Conservation (phyloP, 306 rosid species). For the Vigna unguiculata region DNA sequence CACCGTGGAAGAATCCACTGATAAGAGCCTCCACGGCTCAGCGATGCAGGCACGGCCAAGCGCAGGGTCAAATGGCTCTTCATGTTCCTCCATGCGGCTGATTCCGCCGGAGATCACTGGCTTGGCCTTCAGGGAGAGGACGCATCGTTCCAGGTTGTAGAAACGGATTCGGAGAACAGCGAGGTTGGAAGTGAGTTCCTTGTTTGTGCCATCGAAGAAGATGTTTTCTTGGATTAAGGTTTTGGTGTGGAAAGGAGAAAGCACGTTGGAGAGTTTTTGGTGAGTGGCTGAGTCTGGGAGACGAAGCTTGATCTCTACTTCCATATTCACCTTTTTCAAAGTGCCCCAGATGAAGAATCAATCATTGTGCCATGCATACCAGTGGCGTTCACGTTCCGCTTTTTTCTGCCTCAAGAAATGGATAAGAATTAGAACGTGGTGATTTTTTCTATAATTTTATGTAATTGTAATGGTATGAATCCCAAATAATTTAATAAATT, state of each 20-base stretch:
- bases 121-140: conserved; percentile 62
- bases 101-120: conserved; percentile 56
- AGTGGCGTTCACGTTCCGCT: not conserved
- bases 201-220: conserved; percentile 64
- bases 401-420: conserved; percentile 30
- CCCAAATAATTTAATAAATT: too few relatives aligned
- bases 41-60: conserved; percentile 60
- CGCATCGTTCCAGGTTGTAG: conserved; percentile 42
- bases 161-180: conserved; percentile 69
- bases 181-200: conserved; percentile 63
- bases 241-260: conserved; percentile 58
- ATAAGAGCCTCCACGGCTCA: conserved; percentile 63
- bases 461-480: too few relatives aligned
- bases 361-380: not conserved
- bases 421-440: conserved; percentile 19
- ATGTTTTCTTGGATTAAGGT: conserved; percentile 65
- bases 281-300: conserved; percentile 59
- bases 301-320: conserved; percentile 68
- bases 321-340: conserved; percentile 39
- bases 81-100: conserved; percentile 60
- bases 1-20: conserved; percentile 40
- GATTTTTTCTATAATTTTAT: too few relatives aligned
- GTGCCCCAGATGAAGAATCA: not conserved
- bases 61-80: conserved; percentile 59
- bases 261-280: conserved; percentile 63